These are phyloP conservation scores for Saturnispora saitoi DNA, from an alignment of 805 yeast genomes.

Conservation along the genomic window DNA sequence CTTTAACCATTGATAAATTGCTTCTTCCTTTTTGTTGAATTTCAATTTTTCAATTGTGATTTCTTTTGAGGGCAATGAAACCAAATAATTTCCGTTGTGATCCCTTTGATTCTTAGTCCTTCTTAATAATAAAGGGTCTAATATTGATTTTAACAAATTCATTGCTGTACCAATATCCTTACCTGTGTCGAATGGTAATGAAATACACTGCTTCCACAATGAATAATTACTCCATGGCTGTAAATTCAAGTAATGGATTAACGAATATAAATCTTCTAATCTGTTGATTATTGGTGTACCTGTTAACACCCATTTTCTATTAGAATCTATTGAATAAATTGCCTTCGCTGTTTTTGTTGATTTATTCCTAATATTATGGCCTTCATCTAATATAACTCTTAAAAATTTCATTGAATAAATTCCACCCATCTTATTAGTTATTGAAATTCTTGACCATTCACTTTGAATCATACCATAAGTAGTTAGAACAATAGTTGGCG, in stretches of 20 bases:
- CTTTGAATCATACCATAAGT: constrained; percentile 81
- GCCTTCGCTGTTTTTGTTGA: constrained; percentile 74
- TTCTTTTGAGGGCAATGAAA: constrained; percentile 68
- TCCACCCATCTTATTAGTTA: constrained; percentile 35
- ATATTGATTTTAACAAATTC: constrained; percentile 73
- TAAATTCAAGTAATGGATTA: constrained; percentile 64
- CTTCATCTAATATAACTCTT: constrained; percentile 74
- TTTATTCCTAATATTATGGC: constrained; percentile 79
- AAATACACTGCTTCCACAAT: constrained; percentile 81
- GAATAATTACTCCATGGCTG: constrained; percentile 86
- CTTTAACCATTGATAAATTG: constrained; percentile 60
- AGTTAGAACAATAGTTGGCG: constrained; percentile 69
- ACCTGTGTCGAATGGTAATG: constrained; percentile 67
- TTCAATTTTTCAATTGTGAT: constrained; percentile 59
- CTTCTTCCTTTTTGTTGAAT: constrained; percentile 58
- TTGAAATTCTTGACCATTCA: constrained; percentile 49
- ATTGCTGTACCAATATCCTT: constrained; percentile 64
- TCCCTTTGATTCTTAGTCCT: constrained; percentile 82
- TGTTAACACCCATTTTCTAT: constrained; percentile 75
- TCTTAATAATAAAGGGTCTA: constrained; percentile 75
- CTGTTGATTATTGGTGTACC: constrained; percentile 91
- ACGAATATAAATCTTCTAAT: constrained; percentile 75
- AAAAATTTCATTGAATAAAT: constrained; percentile 66
- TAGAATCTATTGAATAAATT: constrained; percentile 52
- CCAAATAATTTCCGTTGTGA: constrained; percentile 62